Evolutionary conservation across 2,329 filamentous ascomycete genomes (phyloP), one percentile per base, ranked within the genome.

Genomic region (Microsporum ferrugineum): DNA sequence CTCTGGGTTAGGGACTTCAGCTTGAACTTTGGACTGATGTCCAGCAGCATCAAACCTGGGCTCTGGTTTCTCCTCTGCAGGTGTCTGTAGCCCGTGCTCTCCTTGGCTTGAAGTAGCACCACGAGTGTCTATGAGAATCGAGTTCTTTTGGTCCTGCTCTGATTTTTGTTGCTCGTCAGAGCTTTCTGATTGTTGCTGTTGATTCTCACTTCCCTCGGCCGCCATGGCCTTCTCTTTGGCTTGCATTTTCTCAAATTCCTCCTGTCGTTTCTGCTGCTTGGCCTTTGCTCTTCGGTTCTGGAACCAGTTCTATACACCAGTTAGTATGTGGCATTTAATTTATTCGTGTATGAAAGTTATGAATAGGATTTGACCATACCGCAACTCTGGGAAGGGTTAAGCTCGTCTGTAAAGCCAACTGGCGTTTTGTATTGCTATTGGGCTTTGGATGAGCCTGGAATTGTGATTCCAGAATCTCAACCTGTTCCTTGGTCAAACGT

Each of bases 241-340:
- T 63, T 77, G 76, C 70, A 75, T 74, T 61, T 72, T 73, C 66
- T 79, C 76, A 60, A 75, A 79, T 66, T 79, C 77, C 66, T 77
- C 76, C 65, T 78, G 77, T 61, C 76, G 71, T 64, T 74, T 78
- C 66, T 80, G 77, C 65, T 80, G 77, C 66, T 79, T 80, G 57
- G 78, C 78, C 65, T 80, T 80, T 61, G 78, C 78, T 55, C 78
- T 75, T 63, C 78, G 74, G 65, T 80, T 80, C 65, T 80, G 78
- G 66, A 79, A 80, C 78, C 78, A 80, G 63, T 80, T 80, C 78
- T 80, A 62, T 59, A 12, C 14, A 58, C 45, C 23, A 38, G 45
- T 62, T 57, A 62, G 63, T 23, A 61, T 29, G 27, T 34, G 38
- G 1, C 12, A 7, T 31, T 43, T 4, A 43, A 43, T 5, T 12